Percentiles rank a stretch among this genome's conserved stretches.
phyloP scores from a whole-genome alignment of 2,329 filamentous ascomycete genomes.

The Sclerotinia sclerotiorum region DNA sequence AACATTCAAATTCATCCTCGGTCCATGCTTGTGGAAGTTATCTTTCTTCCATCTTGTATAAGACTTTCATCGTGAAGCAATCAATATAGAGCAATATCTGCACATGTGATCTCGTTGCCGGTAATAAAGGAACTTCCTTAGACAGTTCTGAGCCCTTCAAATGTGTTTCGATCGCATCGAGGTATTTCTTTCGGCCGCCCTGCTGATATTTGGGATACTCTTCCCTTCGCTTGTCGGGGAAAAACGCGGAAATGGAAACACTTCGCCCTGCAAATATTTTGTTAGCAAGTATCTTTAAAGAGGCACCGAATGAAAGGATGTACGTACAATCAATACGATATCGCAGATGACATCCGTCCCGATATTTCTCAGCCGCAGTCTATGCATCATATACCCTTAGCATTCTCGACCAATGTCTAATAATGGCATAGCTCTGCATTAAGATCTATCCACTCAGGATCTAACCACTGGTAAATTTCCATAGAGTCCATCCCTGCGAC shows the following conservation, averaged over 20 bases:
- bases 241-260: conserved; percentile 9
- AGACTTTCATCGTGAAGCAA: conserved; percentile 38
- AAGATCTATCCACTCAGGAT: conserved; percentile 37
- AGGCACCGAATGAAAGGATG: background rate
- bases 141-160: conserved; percentile 38
- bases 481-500: conserved; percentile 36
- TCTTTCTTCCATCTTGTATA: conserved; percentile 33
- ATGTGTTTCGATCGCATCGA: conserved; percentile 42
- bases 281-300: background rate
- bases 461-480: conserved; percentile 37
- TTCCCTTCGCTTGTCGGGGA: background rate
- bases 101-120: conserved; percentile 39
- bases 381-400: conserved; percentile 38
- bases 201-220: conserved; percentile 8
- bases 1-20: background rate
- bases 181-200: conserved; percentile 1
- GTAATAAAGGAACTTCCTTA: conserved; percentile 36
- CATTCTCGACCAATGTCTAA: conserved; percentile 37
- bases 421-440: conserved; percentile 40
- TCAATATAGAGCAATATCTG: conserved; percentile 38
- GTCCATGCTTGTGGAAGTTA: background rate
- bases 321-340: conserved; percentile 31
- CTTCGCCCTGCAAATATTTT: background rate
- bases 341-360: conserved; percentile 40
- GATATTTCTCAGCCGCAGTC: conserved; percentile 40